These are phyloP conservation scores for Botrytis paeoniae DNA, from an alignment of 2,329 filamentous ascomycete genomes.

Conservation along the genomic window DNA sequence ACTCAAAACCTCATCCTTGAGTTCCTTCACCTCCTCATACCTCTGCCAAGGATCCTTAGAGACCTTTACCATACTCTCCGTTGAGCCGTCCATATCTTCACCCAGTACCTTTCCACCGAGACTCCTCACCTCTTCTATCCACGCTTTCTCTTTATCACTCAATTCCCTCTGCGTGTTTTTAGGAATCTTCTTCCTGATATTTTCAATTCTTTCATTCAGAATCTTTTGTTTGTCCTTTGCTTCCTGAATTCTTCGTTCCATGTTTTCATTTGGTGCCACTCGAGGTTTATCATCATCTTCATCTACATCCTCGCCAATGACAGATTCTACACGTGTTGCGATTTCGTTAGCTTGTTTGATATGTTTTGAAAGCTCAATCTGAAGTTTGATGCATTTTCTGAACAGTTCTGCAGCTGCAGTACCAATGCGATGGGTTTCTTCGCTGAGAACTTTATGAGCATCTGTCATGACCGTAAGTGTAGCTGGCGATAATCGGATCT, in stretches of 20 bases:
- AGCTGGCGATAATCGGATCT: conserved; percentile 66
- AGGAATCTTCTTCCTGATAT: conserved; percentile 50
- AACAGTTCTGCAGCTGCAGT: conserved; percentile 71
- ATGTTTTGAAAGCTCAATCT: conserved; percentile 65
- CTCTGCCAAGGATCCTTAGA: conserved; percentile 53
- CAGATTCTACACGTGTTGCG: conserved; percentile 62
- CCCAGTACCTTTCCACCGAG: conserved; percentile 41
- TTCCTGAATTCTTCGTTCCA: conserved; percentile 56
- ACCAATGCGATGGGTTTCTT: conserved; percentile 67
- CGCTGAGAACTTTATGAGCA: conserved; percentile 66
- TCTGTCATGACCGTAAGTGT: conserved; percentile 71
- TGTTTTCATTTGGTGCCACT: conserved; percentile 50
- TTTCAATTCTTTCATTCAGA: conserved; percentile 59
- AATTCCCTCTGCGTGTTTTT: conserved; percentile 50
- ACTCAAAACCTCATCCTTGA: conserved; percentile 41
- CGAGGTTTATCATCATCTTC: conserved; percentile 50
- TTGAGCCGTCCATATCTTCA: conserved; percentile 19
- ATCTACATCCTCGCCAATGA: conserved; percentile 54
- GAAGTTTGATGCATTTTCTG: conserved; percentile 64
- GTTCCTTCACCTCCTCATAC: conserved; percentile 48
- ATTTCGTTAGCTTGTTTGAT: conserved; percentile 64
- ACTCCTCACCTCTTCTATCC: conserved; percentile 53
- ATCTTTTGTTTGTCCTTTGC: conserved; percentile 55
- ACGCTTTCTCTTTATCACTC: conserved; percentile 60
- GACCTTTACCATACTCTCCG: conserved; percentile 10